These are phyloP conservation scores for Hypholoma sublateritium DNA, from an alignment of 768 basidiomycete genomes.

Conservation along the genomic window DNA sequence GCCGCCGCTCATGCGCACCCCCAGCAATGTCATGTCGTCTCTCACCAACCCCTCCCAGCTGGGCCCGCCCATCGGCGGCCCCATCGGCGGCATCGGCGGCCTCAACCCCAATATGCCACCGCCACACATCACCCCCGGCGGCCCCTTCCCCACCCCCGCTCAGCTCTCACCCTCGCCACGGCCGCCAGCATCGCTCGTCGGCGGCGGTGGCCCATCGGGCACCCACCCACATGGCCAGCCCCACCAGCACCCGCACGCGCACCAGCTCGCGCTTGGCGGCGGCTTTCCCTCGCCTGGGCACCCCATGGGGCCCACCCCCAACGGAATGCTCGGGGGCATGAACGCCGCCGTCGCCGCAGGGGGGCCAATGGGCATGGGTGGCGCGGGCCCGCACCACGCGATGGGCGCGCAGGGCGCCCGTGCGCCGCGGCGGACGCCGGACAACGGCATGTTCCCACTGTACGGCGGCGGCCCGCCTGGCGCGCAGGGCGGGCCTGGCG, in stretches of 20 bases:
- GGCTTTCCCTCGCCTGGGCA: neutral
- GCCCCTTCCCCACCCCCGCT: conserved; percentile 32
- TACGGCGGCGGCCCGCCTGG: neutral
- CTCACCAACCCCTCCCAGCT: neutral
- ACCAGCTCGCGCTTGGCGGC: neutral
- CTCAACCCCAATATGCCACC: conserved; percentile 31
- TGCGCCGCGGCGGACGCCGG: neutral
- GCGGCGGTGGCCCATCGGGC: neutral
- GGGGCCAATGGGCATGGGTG: neutral
- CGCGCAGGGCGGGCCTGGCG: neutral
- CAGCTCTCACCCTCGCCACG: conserved; percentile 43
- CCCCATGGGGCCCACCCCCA: neutral
- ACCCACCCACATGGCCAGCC: neutral
- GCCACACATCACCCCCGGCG: conserved; percentile 26
- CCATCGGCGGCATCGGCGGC: neutral
- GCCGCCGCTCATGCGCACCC: neutral
- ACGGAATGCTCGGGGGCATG: conserved; percentile 37
- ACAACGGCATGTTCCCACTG: conserved; percentile 23
- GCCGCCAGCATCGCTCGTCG: conserved; percentile 20
- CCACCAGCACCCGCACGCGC: conserved; percentile 12
- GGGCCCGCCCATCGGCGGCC: neutral
- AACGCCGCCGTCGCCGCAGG: conserved; percentile 38
- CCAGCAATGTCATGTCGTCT: conserved; percentile 4
- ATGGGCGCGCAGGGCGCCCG: conserved; percentile 1
- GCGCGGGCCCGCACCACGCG: neutral